Percentiles rank a stretch among this genome's conserved stretches.
Conservation (phyloP, 1,284 basidiomycete species). For the Porodaedalea pini region DNA sequence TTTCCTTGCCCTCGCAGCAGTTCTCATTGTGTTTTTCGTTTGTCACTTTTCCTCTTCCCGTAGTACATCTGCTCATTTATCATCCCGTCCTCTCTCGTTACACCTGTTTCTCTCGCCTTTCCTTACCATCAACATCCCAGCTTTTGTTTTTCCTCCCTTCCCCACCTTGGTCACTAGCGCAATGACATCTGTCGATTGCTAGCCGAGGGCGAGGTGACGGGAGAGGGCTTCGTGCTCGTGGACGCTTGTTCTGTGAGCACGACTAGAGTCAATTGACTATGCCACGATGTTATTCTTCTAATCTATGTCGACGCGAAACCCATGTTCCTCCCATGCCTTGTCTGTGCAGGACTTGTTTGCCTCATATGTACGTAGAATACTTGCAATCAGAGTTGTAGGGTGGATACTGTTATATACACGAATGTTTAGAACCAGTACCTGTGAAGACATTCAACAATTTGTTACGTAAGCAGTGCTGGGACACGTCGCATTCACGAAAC, state of each 20-base stretch:
- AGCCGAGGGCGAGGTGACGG: slow-evolving; percentile 55
- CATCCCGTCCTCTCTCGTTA: slow-evolving; percentile 21
- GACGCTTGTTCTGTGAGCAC: slow-evolving; percentile 13
- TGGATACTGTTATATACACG: background rate
- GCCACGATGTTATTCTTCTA: background rate
- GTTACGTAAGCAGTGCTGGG: slow-evolving; percentile 20
- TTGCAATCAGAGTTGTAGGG: slow-evolving; percentile 1
- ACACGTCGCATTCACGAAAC: background rate
- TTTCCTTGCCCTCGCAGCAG: slow-evolving; percentile 20
- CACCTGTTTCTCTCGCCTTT: slow-evolving; percentile 23
- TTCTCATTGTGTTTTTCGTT: slow-evolving; percentile 4
- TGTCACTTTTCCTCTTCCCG: slow-evolving; percentile 19
- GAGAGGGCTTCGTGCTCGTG: slow-evolving; percentile 65
- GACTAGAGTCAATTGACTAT: slow-evolving; percentile 6
- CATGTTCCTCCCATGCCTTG: background rate
- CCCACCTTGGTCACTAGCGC: slow-evolving; percentile 45
- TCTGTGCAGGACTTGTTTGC: slow-evolving; percentile 1
- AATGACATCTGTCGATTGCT: slow-evolving; percentile 26
- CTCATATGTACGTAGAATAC: slow-evolving; percentile 10
- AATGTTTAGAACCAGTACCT: too few relatives aligned
- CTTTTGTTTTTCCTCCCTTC: slow-evolving; percentile 44
- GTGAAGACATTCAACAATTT: too few relatives aligned
- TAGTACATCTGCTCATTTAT: slow-evolving; percentile 23
- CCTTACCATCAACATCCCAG: slow-evolving; percentile 29
- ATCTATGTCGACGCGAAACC: slow-evolving; percentile 15